phyloP scores from a whole-genome alignment of 768 basidiomycete species.

The Lactifluus rugatus region DNA sequence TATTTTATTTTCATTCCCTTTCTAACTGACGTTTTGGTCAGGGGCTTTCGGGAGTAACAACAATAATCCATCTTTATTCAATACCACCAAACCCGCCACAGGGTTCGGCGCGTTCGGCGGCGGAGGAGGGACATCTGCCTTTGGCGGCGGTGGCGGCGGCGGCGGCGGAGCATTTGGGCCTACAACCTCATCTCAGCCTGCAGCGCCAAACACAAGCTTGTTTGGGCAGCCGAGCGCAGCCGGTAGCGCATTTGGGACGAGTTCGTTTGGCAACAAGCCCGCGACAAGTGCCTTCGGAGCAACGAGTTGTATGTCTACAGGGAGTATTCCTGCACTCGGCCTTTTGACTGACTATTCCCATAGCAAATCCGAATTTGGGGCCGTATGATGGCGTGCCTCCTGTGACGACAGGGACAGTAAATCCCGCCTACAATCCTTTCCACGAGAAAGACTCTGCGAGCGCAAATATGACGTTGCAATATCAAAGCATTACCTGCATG shows the following conservation, averaged over 20 bases:
- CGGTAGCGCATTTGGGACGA: constrained; percentile 24
- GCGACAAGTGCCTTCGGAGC: constrained; percentile 37
- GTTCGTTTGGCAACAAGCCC: constrained; percentile 35
- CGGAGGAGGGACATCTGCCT: constrained; percentile 43
- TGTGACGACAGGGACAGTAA: constrained; percentile 60
- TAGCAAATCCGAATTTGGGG: constrained; percentile 26
- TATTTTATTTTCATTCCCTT: constrained; percentile 2
- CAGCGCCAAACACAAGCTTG: constrained; percentile 39
- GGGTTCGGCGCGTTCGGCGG: constrained; percentile 75
- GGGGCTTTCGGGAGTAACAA: constrained; percentile 31
- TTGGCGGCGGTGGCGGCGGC: constrained; percentile 39
- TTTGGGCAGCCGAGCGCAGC: constrained; percentile 50
- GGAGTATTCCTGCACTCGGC: neutral
- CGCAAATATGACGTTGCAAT: constrained; percentile 45
- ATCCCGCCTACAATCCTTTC: constrained; percentile 50
- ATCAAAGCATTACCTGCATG: constrained; percentile 76
- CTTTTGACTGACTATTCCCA: constrained; percentile 4
- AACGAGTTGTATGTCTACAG: constrained; percentile 25
- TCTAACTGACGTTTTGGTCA: constrained; percentile 20
- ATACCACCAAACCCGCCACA: constrained; percentile 55
- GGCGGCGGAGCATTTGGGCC: constrained; percentile 36
- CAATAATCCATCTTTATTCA: constrained; percentile 42
- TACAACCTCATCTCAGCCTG: constrained; percentile 22
- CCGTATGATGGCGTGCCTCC: constrained; percentile 35
- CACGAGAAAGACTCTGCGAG: constrained; percentile 56